Conservation (phyloP, 2,329 filamentous ascomycete species). For the Penicillium sp. region DNA sequence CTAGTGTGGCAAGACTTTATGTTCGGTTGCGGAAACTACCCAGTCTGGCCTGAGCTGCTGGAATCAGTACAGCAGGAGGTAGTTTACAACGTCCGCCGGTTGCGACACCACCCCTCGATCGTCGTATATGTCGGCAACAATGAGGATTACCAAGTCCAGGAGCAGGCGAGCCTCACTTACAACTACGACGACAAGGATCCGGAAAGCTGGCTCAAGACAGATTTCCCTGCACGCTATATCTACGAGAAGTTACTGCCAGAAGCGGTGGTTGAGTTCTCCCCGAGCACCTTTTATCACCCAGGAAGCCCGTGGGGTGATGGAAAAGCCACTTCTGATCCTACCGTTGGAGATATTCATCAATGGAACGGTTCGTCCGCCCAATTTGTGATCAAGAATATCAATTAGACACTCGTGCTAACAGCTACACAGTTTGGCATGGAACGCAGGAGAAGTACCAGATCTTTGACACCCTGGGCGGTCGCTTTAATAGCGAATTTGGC, state of each 20-base stretch:
- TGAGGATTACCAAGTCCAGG: slow-evolving; percentile 87
- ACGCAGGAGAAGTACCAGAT: slow-evolving; percentile 89
- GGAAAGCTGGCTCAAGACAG: slow-evolving; percentile 79
- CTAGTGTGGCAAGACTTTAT: slow-evolving; percentile 87
- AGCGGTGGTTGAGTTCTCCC: slow-evolving; percentile 67
- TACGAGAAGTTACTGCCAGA: slow-evolving; percentile 87
- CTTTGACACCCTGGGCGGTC: slow-evolving; percentile 81
- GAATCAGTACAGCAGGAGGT: slow-evolving; percentile 67
- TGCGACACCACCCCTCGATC: slow-evolving; percentile 84
- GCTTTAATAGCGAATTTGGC: slow-evolving; percentile 93
- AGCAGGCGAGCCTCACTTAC: slow-evolving; percentile 72
- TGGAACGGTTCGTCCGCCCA: slow-evolving; percentile 68
- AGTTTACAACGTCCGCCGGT: slow-evolving; percentile 62
- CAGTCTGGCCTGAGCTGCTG: slow-evolving; percentile 64
- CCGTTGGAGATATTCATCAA: slow-evolving; percentile 86
- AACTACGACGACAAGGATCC: slow-evolving; percentile 76
- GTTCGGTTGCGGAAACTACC: slow-evolving; percentile 80
- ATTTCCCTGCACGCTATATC: slow-evolving; percentile 89
- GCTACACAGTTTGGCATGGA: slow-evolving; percentile 76
- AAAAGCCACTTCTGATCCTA: slow-evolving; percentile 71
- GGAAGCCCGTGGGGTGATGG: slow-evolving; percentile 87
- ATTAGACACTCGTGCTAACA: slow-evolving; percentile 4
- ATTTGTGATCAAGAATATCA: background rate
- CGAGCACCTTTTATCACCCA: slow-evolving; percentile 72
- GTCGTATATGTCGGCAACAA: slow-evolving; percentile 93